Percentiles rank a stretch among this genome's conserved stretches.
Evolutionary conservation across 352 stramenopile species (phyloP).

Genomic region (Phytopythium aichiense): DNA sequence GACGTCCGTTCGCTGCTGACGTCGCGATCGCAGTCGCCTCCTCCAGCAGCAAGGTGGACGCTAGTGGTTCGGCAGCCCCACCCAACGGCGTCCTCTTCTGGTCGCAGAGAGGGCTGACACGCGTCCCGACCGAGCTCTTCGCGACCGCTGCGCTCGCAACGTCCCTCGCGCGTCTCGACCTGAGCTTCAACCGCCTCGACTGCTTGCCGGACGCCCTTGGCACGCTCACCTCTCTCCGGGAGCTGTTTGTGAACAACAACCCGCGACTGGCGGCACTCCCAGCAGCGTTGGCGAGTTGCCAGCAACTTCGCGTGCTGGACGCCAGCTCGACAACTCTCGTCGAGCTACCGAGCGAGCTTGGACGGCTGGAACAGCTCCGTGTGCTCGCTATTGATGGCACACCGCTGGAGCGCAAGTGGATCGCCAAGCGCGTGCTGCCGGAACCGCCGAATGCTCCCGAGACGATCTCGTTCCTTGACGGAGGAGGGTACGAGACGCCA

Average conservation of each 20-base stretch:
- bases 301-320: conserved; percentile 69
- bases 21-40: conserved; percentile 37
- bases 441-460: conserved; percentile 8
- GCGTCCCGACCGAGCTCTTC: conserved; percentile 37
- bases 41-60: background rate
- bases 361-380: conserved; percentile 49
- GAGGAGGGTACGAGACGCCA: conserved; percentile 1
- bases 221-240: conserved; percentile 48
- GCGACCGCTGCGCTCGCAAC: conserved; percentile 19
- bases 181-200: conserved; percentile 76
- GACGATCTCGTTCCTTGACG: background rate
- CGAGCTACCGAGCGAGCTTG: conserved; percentile 64
- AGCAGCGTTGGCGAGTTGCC: conserved; percentile 49
- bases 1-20: conserved; percentile 36
- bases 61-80: background rate
- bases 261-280: conserved; percentile 52
- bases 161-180: conserved; percentile 64
- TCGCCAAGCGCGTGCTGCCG: conserved; percentile 50
- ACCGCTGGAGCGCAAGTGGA: conserved; percentile 53
- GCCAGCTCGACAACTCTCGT: conserved; percentile 56
- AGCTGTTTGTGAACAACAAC: conserved; percentile 87
- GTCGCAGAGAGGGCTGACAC: conserved; percentile 35
- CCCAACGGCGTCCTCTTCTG: conserved; percentile 1
- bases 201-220: conserved; percentile 54
- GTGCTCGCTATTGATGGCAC: conserved; percentile 73